Evolutionary conservation across 2,329 filamentous ascomycete genomes (phyloP).

Genomic region (Sporothrix brasiliensis): DNA sequence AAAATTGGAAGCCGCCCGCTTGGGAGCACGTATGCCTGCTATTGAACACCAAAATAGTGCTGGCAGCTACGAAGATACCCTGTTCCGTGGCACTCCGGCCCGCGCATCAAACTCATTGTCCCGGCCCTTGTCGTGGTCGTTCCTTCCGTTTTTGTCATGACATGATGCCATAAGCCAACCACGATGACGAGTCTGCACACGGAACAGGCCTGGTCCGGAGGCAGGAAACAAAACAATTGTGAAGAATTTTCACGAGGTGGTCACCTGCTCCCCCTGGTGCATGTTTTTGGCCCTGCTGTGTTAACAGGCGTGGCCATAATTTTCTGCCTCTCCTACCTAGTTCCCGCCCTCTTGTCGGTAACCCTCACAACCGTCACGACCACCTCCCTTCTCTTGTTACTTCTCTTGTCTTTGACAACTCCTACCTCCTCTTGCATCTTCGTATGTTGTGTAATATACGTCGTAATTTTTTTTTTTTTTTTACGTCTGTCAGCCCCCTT

Average conservation of each 20-base stretch:
- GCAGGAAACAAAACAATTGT: not conserved
- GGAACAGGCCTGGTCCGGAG: not conserved
- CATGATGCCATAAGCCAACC: not conserved
- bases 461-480: too few relatives aligned
- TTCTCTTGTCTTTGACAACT: not conserved
- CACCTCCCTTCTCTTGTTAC: not conserved
- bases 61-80: not conserved
- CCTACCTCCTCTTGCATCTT: not conserved
- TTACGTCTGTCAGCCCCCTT: too few relatives aligned
- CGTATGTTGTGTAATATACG: too few relatives aligned
- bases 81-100: slow-evolving; percentile 9
- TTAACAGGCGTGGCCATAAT: not conserved
- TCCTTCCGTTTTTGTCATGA: slow-evolving; percentile 21
- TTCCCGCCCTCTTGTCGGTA: not conserved
- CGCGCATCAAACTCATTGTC: not conserved
- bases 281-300: not conserved
- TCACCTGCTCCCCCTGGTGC: not conserved
- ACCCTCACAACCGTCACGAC: too few relatives aligned
- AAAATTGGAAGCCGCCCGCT: not conserved
- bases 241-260: not conserved
- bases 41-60: not conserved
- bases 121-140: not conserved
- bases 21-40: not conserved
- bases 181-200: not conserved
- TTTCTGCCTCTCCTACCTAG: not conserved